Conservation (phyloP, 2,329 filamentous ascomycete species). For the Pestalotiopsis sp. region DNA sequence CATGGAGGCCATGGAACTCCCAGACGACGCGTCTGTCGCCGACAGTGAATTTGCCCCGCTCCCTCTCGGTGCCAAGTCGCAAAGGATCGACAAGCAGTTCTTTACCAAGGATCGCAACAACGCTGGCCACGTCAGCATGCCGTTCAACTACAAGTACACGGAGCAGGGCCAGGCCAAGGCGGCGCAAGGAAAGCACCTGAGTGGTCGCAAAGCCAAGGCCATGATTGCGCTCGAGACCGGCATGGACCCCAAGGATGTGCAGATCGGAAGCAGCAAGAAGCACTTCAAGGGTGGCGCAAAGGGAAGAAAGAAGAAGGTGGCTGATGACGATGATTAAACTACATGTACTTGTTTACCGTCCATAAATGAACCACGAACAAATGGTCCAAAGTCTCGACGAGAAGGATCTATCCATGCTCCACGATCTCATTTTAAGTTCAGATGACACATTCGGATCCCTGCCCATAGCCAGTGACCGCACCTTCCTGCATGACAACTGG, state of each 20-base stretch:
- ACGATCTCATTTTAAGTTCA: no score
- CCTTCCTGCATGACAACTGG: no score
- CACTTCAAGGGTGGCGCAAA: slow-evolving; percentile 84
- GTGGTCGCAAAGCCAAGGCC: slow-evolving; percentile 79
- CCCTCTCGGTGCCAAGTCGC: slow-evolving; percentile 72
- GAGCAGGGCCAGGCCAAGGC: slow-evolving; percentile 66
- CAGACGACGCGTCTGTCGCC: slow-evolving; percentile 35
- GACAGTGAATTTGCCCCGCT: slow-evolving; percentile 53
- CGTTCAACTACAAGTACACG: slow-evolving; percentile 89
- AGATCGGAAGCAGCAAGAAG: slow-evolving; percentile 75
- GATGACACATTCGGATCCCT: no score
- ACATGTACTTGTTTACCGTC: background rate
- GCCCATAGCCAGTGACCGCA: no score
- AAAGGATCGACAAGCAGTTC: slow-evolving; percentile 84
- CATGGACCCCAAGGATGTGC: slow-evolving; percentile 79
- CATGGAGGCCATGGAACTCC: slow-evolving; percentile 48
- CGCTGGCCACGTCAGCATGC: slow-evolving; percentile 71
- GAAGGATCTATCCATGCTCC: background rate
- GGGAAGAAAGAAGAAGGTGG: slow-evolving; percentile 58
- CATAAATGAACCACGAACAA: background rate
- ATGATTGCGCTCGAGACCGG: slow-evolving; percentile 85
- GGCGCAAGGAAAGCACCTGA: slow-evolving; percentile 67
- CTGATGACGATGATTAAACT: slow-evolving; percentile 24
- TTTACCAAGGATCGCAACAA: slow-evolving; percentile 60
- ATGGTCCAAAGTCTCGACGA: background rate